Base-by-base conservation (phyloP, 768 basidiomycete species). In the Hydnomerulius pinastri region DNA sequence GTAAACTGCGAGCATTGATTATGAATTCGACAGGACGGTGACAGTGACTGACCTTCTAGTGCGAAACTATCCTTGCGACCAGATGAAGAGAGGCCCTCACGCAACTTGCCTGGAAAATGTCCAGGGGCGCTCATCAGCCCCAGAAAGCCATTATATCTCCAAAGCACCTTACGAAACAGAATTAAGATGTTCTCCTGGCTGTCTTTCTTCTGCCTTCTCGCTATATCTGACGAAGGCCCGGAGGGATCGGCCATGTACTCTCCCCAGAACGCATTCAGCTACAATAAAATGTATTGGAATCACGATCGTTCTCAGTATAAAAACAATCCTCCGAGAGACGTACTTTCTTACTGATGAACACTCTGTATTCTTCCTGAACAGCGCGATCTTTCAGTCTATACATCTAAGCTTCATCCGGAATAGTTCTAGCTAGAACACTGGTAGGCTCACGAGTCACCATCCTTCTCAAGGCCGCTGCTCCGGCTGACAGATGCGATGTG, bases 381-480 rank as follows among this genome's bases (percentile, higher is more conserved):
- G 63, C 71, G 41, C 51, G 63, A 54, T 83, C 73, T 58, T 85
- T 87, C 62, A 91, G 65, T 43, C 88, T 91, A 61, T 18, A 56
- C 4, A 57, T 46, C 70, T 77, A 54, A 55, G 55, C 53, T 64
- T 47, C 59, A 64, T 77, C 66, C 72, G 54, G 56, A 61, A 50
- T 25, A 4, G 12, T 25, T 20, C 41, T 37, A 29, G 9, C 13
- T n/a, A 46, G 29, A 7, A 38, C 43, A 38, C 27, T 13, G n/a
- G 6, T 32, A 23, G 10, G 62, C 88, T 77, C 68, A 91, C 89
- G 79, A 77, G 69, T 90, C 85, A 32, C 89, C 87, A 52, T 82
- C 86, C 56, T 79, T 82, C 57, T 85, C 85, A 21, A 90, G 63
- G 9, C 89, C 87, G 56, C 88, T 85, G 58, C 86, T 88, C 33